Percentiles rank a stretch among this genome's conserved stretches.
These are phyloP conservation scores for Meripilus lineatus DNA, from an alignment of 1,284 basidiomycete species.

Conservation along the genomic window DNA sequence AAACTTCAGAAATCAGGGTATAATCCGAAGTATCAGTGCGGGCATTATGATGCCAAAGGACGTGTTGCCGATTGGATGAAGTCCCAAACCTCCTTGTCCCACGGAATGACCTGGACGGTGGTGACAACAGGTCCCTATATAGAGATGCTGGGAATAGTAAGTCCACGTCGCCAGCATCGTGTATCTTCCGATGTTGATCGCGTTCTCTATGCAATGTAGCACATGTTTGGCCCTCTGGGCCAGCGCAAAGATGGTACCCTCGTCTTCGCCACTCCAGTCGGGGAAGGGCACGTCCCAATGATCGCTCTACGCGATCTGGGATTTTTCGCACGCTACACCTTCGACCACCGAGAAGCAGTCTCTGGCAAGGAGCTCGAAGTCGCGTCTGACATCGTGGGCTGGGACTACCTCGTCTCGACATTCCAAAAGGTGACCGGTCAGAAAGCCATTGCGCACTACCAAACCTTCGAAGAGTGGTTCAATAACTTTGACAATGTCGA, in stretches of 20 bases:
- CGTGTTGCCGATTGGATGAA: constrained; percentile 39
- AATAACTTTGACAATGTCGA: constrained; percentile 25
- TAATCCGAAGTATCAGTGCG: constrained; percentile 26
- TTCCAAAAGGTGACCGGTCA: constrained; percentile 38
- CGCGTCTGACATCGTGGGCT: constrained; percentile 36
- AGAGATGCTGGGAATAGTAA: constrained; percentile 28
- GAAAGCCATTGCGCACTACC: constrained; percentile 30
- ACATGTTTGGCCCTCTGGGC: constrained; percentile 33
- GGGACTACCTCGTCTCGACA: constrained; percentile 34
- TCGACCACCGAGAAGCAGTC: constrained; percentile 35
- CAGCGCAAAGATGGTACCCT: constrained; percentile 35
- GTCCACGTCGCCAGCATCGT: constrained; percentile 23
- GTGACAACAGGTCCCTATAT: constrained; percentile 30
- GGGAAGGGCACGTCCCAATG: constrained; percentile 17
- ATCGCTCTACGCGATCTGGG: constrained; percentile 32
- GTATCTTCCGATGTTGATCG: background rate
- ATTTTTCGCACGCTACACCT: constrained; percentile 41
- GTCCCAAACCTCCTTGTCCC: constrained; percentile 37
- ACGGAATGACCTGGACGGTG: too few relatives aligned
- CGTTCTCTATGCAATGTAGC: constrained; percentile 18
- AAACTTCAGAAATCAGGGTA: constrained; percentile 24
- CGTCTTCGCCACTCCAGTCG: constrained; percentile 17
- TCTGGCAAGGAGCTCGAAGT: constrained; percentile 36
- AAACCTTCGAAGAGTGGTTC: constrained; percentile 34
- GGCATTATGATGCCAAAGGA: constrained; percentile 41